Conservation (phyloP, 768 basidiomycete species). For the Pulveroboletus sp. region DNA sequence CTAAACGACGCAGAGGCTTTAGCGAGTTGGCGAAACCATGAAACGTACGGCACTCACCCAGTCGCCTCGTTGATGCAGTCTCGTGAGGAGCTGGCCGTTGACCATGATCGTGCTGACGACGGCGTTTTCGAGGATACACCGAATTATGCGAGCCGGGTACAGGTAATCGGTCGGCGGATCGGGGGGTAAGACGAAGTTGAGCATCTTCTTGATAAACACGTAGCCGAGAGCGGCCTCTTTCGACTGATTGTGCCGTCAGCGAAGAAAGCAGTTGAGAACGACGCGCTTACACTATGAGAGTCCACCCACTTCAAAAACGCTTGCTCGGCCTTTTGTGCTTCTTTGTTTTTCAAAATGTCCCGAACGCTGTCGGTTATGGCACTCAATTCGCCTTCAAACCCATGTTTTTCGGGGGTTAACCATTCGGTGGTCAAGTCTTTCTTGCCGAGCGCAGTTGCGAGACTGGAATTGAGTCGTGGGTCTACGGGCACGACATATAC, state of each 20-base stretch:
- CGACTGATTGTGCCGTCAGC: constrained; percentile 14
- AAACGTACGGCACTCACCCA: constrained; percentile 49
- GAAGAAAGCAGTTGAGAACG: not conserved
- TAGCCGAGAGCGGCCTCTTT: constrained; percentile 32
- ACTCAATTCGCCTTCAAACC: constrained; percentile 14
- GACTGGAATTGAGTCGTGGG: constrained; percentile 52
- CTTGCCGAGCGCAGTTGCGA: constrained; percentile 60
- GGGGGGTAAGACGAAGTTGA: constrained; percentile 48
- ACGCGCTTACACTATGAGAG: constrained; percentile 27
- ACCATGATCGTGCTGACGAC: constrained; percentile 62
- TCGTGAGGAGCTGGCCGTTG: constrained; percentile 51
- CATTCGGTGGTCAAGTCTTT: constrained; percentile 43
- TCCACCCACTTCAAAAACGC: constrained; percentile 62
- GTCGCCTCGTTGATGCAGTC: constrained; percentile 52
- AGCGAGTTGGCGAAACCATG: not conserved
- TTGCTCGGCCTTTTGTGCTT: constrained; percentile 50
- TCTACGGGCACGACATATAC: constrained; percentile 58
- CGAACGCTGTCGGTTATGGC: constrained; percentile 39
- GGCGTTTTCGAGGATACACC: constrained; percentile 52
- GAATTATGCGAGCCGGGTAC: constrained; percentile 56
- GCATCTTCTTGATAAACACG: constrained; percentile 56
- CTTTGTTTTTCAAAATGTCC: constrained; percentile 39
- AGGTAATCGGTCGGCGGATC: constrained; percentile 33
- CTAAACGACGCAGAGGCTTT: constrained; percentile 9
- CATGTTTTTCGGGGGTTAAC: constrained; percentile 29